Base-by-base conservation (phyloP, 2,329 filamentous ascomycete species). In the Fusarium denticulatum region DNA sequence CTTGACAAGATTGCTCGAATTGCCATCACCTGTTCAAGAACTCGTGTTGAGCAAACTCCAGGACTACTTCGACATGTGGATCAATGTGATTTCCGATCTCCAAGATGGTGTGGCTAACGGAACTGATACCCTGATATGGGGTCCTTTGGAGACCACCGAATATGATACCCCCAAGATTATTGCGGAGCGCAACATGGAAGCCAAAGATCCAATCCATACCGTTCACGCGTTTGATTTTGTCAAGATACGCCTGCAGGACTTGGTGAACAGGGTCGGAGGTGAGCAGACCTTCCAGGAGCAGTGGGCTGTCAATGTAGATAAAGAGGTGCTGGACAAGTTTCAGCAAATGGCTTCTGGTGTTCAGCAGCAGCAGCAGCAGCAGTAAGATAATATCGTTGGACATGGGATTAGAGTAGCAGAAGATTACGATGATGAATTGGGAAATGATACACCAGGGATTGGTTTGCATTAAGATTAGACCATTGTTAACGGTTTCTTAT, bases 1-100 rank as follows among this genome's bases (percentile, higher is more conserved):
- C 1, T 85, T 96, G 20, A 95, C 93, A 3, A 88, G 92, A 7
- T 83, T 96, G 4, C 83, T 94, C 18, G 92, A 94, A 79, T 86
- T 92, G 3, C 86, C 87, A 1, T 86, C 88, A 32, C 86, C 87
- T 1, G 82, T 89, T 78, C 88, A 88, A 68, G 85, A 88, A 1
- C 87, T 92, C 60, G 86, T 90, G 5, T 82, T 94, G 9, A 78
- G 81, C 4, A 87, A 86, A 42, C 84, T 96, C 62, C 94, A 96
- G 80, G 92, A 92, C 77, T 90, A 93, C 76, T 90, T 96, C 77
- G 86, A 87, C 3, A 88, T 95, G 83, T 96, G 94, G 94, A 93
- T 91, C 4, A 89, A 88, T 71, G 88, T 94, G 3, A 84, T 95
- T 36, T 83, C 83, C 3, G 91, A 94, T 76, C 82, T 95, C 56